Evolutionary conservation across 2,329 filamentous ascomycete genomes (phyloP).

Genomic region (Sclerotinia nivalis): DNA sequence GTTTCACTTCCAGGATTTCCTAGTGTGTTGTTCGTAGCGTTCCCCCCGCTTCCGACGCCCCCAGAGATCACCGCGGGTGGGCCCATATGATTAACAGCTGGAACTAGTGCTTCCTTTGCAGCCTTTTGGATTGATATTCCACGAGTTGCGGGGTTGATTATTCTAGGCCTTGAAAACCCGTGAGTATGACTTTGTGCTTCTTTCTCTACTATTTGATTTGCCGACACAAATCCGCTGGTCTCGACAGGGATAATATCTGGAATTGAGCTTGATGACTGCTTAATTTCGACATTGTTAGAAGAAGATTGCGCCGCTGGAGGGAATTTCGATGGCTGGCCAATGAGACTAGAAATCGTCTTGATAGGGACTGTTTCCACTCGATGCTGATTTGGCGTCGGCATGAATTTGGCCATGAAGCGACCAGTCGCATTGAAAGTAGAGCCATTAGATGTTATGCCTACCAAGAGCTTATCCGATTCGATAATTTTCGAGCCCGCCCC

Average conservation of each 20-base stretch:
- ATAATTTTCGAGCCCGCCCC: neutral
- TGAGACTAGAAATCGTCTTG: neutral
- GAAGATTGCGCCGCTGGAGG: constrained; percentile 10
- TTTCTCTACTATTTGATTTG: constrained; percentile 19
- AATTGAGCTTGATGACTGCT: constrained; percentile 23
- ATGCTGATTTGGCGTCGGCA: neutral
- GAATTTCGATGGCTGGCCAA: neutral
- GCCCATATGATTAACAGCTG: constrained; percentile 26
- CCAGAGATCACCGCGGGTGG: constrained; percentile 17
- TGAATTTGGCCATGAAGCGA: constrained; percentile 17
- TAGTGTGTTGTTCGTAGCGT: neutral
- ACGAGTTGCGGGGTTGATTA: constrained; percentile 37
- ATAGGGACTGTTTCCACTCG: neutral
- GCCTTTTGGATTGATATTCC: constrained; percentile 33
- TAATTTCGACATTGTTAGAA: constrained; percentile 18
- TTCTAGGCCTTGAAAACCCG: constrained; percentile 27
- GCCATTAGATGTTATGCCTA: neutral
- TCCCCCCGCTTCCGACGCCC: constrained; percentile 12
- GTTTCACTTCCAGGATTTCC: neutral
- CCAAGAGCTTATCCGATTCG: neutral
- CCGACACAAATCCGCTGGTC: constrained; percentile 16
- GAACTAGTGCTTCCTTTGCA: constrained; percentile 27
- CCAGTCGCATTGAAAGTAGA: constrained; percentile 3
- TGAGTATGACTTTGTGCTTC: neutral
- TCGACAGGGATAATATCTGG: neutral